Evolutionary conservation across 352 stramenopile species (phyloP), one percentile per base, ranked within the genome.

Genomic region (Globisporangium cystogenes): DNA sequence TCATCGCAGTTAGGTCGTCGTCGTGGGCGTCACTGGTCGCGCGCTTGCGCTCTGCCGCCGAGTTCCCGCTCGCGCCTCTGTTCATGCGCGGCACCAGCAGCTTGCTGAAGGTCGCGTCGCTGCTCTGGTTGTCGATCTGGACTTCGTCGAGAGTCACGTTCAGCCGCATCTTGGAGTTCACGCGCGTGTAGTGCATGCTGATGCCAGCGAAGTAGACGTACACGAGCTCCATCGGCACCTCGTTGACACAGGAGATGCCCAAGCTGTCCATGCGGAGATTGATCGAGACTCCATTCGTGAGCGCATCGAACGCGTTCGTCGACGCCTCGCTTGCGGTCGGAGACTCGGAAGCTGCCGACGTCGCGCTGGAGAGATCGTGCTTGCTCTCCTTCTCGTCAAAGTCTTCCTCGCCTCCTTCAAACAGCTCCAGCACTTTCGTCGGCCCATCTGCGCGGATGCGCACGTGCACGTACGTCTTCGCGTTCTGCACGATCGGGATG

Each of bases 401-500:
- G 47, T 95, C 86, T 59, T 93, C 85, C 59, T 94, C 82, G 5
- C 82, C 82, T 47, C 83, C 86, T 78, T 96, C 86, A 53, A 83
- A 94, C 4, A 96, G 51, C 55, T 96, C 87, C n/a, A 96, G 62
- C 18, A 96, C 87, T 53, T 95, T 96, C 24, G 86, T 96, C 6
- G 86, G 82, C 1, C 87, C 87, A 64, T 96, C 87, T 27, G 87
- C 86, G 49, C 84, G 78, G 40, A 96, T 74, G 18, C 86, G 82
- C 57, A 94, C 74, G 40, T 90, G 72, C 11, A 96, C 82, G 45
- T 93, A 95, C 7, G 86, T 94, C 59, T 93, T 95, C 0, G 83
- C 82, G 29, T 85, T 78, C 57, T 90, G 79, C 36, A 88, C 67
- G 20, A 81, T 59, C 10, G 71, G 64, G 27, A 70, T 50, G 43